These are phyloP conservation scores for Thelephora terrestris DNA, from an alignment of 1,284 basidiomycete genomes.

Conservation along the genomic window DNA sequence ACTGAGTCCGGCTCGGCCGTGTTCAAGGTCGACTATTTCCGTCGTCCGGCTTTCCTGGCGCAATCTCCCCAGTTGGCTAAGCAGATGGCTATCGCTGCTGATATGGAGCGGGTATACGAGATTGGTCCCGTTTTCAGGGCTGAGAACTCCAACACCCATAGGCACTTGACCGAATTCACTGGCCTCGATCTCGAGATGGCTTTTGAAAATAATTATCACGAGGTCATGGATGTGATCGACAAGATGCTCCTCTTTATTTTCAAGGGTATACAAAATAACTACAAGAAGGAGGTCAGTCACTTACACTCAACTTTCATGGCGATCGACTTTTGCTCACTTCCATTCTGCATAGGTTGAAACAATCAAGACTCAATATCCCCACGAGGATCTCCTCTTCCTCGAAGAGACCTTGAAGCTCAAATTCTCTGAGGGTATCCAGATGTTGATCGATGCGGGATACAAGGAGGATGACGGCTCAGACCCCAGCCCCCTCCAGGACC, in stretches of 20 bases:
- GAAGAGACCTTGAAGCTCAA: conserved; percentile 41
- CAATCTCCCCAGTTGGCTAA: conserved; percentile 66
- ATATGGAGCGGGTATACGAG: conserved; percentile 65
- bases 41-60: conserved; percentile 54
- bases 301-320: background rate
- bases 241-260: conserved; percentile 30
- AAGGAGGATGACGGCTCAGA: conserved; percentile 37
- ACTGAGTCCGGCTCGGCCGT: conserved; percentile 60
- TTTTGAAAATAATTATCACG: conserved; percentile 62
- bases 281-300: conserved; percentile 25
- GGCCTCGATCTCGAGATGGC: conserved; percentile 69
- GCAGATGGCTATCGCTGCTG: conserved; percentile 69
- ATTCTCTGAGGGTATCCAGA: conserved; percentile 49
- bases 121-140: conserved; percentile 66
- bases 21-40: conserved; percentile 70
- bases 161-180: conserved; percentile 69
- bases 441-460: conserved; percentile 41
- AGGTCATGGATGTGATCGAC: conserved; percentile 31
- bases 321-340: background rate
- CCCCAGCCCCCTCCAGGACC: conserved; percentile 33
- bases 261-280: conserved; percentile 22
- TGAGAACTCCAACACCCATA: conserved; percentile 65
- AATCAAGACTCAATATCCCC: conserved; percentile 49
- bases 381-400: conserved; percentile 37
- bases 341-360: conserved; percentile 31